phyloP scores from a whole-genome alignment of 306 rosid species.

The Cucumis sativus region DNA sequence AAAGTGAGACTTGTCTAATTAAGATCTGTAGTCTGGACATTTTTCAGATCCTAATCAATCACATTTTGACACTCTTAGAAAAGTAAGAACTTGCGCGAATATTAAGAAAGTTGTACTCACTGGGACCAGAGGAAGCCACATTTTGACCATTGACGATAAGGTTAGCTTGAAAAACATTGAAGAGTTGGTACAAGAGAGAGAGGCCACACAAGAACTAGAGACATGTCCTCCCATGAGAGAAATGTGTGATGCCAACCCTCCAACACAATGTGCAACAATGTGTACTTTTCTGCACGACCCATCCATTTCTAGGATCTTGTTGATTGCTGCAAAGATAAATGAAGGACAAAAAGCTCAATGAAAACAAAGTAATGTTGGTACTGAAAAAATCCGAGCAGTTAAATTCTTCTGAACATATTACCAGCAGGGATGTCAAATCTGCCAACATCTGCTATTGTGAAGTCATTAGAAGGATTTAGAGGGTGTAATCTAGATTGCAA shows the following conservation, averaged over 20 bases:
- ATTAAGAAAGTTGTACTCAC: constrained; percentile 1
- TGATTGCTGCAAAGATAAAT: constrained; percentile 14
- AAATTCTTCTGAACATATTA: background rate
- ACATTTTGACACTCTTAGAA: background rate
- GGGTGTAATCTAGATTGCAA: constrained; percentile 24
- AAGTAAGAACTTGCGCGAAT: background rate
- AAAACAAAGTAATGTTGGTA: background rate
- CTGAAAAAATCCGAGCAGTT: background rate
- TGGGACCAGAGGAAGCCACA: constrained; percentile 27
- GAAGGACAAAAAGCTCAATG: background rate
- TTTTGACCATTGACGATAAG: constrained; percentile 14
- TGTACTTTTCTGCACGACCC: constrained; percentile 13
- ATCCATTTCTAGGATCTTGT: constrained; percentile 18
- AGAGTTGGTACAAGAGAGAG: constrained; percentile 27
- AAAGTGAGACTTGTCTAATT: background rate
- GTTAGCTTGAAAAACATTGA: constrained; percentile 27
- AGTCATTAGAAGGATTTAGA: constrained; percentile 14
- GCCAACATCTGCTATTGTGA: constrained; percentile 23
- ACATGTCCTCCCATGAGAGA: constrained; percentile 27
- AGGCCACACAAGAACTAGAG: constrained; percentile 16
- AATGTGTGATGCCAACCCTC: constrained; percentile 24
- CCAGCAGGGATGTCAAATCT: constrained; percentile 31
- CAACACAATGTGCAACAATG: constrained; percentile 27
- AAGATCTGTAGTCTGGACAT: background rate
- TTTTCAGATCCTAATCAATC: background rate